Evolutionary conservation across 2,329 filamentous ascomycete genomes (phyloP).

Genomic region (Colletotrichum sp.): DNA sequence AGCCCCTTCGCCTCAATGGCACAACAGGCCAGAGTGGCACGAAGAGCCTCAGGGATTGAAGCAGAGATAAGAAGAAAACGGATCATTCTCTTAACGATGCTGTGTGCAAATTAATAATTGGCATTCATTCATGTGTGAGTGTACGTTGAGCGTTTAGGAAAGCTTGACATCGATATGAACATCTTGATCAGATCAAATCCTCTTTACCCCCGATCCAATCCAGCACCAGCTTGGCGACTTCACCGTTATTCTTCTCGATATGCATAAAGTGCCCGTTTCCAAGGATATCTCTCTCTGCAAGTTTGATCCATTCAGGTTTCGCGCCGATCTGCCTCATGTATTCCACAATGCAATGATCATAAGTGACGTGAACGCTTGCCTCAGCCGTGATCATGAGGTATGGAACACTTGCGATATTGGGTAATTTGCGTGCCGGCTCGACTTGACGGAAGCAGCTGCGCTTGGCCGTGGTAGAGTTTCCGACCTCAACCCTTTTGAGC

Average conservation of each 20-base stretch:
- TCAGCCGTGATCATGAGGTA: slow-evolving; percentile 56
- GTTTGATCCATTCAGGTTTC: slow-evolving; percentile 43
- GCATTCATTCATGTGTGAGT: neutral
- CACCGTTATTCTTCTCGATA: slow-evolving; percentile 55
- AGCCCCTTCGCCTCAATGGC: neutral
- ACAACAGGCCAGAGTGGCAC: slow-evolving; percentile 8
- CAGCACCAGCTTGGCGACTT: slow-evolving; percentile 41
- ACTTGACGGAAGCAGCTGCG: slow-evolving; percentile 1
- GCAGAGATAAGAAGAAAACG: neutral
- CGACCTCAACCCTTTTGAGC: slow-evolving; percentile 9
- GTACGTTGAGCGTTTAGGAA: neutral
- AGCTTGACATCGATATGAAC: neutral
- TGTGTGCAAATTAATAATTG: neutral
- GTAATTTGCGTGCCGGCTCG: slow-evolving; percentile 39
- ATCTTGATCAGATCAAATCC: neutral
- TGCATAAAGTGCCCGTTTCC: slow-evolving; percentile 64
- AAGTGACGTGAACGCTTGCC: slow-evolving; percentile 56
- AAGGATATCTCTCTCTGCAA: slow-evolving; percentile 46
- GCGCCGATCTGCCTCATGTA: slow-evolving; percentile 60
- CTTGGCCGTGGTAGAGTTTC: neutral
- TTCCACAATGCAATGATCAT: slow-evolving; percentile 57
- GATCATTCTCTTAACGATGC: neutral
- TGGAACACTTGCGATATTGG: slow-evolving; percentile 51
- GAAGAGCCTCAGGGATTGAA: neutral
- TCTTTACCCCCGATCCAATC: slow-evolving; percentile 36